Evolutionary conservation across 768 basidiomycete species (phyloP).

Genomic region (Mycena polygramma): DNA sequence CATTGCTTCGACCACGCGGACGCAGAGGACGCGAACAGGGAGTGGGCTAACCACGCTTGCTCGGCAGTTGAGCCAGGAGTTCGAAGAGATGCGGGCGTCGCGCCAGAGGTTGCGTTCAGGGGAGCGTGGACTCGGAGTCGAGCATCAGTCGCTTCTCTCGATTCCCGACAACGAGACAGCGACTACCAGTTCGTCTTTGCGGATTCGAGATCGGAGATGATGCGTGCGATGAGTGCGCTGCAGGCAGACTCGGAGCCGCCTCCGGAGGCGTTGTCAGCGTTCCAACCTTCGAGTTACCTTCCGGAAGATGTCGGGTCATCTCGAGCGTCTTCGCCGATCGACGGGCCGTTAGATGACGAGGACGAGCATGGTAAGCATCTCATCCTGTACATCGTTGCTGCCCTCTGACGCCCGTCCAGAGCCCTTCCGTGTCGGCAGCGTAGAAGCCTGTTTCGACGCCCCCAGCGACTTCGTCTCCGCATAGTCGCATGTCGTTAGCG

Average conservation of each 20-base stretch:
- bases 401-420: slow-evolving; percentile 48
- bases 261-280: slow-evolving; percentile 49
- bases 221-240: slow-evolving; percentile 14
- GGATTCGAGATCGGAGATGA: slow-evolving; percentile 41
- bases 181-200: slow-evolving; percentile 35
- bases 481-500: slow-evolving; percentile 55
- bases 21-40: slow-evolving; percentile 49
- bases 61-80: slow-evolving; percentile 64
- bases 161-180: slow-evolving; percentile 24
- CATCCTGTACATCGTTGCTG: slow-evolving; percentile 7
- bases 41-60: slow-evolving; percentile 65
- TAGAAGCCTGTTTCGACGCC: slow-evolving; percentile 68
- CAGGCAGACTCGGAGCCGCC: slow-evolving; percentile 30
- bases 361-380: slow-evolving; percentile 57
- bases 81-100: slow-evolving; percentile 56
- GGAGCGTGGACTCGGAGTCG: slow-evolving; percentile 48
- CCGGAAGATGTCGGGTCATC: slow-evolving; percentile 66
- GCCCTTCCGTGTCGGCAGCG: slow-evolving; percentile 61
- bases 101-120: slow-evolving; percentile 39
- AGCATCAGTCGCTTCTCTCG: slow-evolving; percentile 37
- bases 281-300: slow-evolving; percentile 56
- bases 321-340: slow-evolving; percentile 54
- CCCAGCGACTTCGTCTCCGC: slow-evolving; percentile 50
- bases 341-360: slow-evolving; percentile 50
- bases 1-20: slow-evolving; percentile 40